Base-by-base conservation (phyloP, 106 monocot species). In the Chionographis japonica region DNA sequence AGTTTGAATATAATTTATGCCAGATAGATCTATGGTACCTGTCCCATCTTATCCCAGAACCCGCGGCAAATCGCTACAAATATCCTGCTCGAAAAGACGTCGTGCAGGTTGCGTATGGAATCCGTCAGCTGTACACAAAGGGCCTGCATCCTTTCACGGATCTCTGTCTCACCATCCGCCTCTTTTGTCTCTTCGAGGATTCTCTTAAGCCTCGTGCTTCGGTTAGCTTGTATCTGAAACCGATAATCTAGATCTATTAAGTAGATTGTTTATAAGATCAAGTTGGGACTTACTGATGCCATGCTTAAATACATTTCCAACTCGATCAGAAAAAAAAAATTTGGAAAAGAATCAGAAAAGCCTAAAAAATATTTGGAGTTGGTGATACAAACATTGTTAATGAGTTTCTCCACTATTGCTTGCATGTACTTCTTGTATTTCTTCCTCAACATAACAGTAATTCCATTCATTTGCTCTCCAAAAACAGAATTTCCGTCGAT, bases 161-260 rank as follows among this genome's bases (percentile, higher is more conserved):
- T 92, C 66, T 97, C 89, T 2, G 62, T 18, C 69, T 97, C 89
- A 15, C 86, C 77, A 16, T 97, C 88, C 13, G 78, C 74, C 27
- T 97, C 95, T 76, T 84, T 92, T 15, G 89, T 92, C 51, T 89
- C 92, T 78, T 92, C 89, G 4, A 97, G 89, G 50, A 97, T 84
- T 58, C 76, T 77, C 50, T 88, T 97, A 8, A 97, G 86, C 67
- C 80, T 92, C 6, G 86, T 97, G 66, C 36, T 78, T 61, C 82
- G 65, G 40, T 84, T 89, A n/a, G 74, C 79, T 71, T 92, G 79
- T 27, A 71, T 65, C 95, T 92, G 77, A 41, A 62, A 74, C 11
- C 40, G 50, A 50, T 27, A 39, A 58, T 65, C 49, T 39, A 37
- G 4, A 13, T 12, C 46, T 19, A 27, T 67, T 46, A 46, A 46